Base-by-base conservation (phyloP, 2,329 filamentous ascomycete genomes). In the Aspergillus carbonarius region DNA sequence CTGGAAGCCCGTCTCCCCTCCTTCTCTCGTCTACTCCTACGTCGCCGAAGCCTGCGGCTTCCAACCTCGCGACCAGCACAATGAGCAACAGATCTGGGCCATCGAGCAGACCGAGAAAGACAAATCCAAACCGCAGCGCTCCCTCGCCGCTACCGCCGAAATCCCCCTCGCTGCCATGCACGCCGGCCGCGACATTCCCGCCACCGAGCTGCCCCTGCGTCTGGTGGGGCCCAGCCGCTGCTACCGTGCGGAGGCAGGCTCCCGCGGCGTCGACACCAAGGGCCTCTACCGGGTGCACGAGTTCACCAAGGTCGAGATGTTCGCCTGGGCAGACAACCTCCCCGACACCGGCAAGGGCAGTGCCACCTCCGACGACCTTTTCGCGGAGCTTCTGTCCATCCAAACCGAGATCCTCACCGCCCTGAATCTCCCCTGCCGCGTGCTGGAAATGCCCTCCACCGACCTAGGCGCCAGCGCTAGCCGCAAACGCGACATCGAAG, bases 241-340 rank as follows among this genome's bases (percentile, higher is more conserved):
- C 80, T 99, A 96, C 77, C 89, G 95, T 54, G 95, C 95, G 46
- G 95, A 99, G 78, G 95, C 95, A 0, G 95, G 95, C 32, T 91
- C 92, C 0, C 84, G 93, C 39, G 95, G 95, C 30, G 88, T 89
- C 23, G 91, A 95, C 67, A 96, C 93, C 1, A 97, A 96, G 77
- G 95, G 95, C 5, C 80, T 99, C 1, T 99, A 98, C 77, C 89
- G 95, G 27, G 95, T 99, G 3, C 95, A 99, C 76, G 95, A 99
- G 76, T 99, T 99, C 77, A 96, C 92, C 27, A 99, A 99, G 74
- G 93, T 99, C 0, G 95, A 99, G 76, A 88, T 99, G 82, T 98
- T 99, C 72, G 92, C 90, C 0, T 99, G 95, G 95, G 89, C 91
- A 4, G 68, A 82, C 30, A 72, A 67, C 35, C 86, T 90, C 1